These are phyloP conservation scores for Collybia mongolica DNA, from an alignment of 768 basidiomycete genomes.

Conservation along the genomic window DNA sequence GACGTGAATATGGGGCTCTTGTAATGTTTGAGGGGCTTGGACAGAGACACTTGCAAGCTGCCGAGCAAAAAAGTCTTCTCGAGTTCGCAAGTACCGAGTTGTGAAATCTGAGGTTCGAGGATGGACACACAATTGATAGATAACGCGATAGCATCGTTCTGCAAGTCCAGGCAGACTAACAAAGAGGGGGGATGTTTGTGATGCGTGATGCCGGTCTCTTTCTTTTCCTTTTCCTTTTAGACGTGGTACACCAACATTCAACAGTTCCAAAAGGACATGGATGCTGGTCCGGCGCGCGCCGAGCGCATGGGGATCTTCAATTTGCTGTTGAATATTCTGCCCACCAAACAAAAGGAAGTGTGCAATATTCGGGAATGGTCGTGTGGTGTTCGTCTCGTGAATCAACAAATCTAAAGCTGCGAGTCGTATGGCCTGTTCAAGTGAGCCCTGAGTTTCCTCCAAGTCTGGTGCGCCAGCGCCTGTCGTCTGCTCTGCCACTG, in stretches of 20 bases:
- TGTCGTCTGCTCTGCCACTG: conserved; percentile 57
- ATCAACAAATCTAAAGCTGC: conserved; percentile 82
- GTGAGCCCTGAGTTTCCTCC: conserved; percentile 35
- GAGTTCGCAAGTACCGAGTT: conserved; percentile 82
- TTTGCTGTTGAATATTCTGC: conserved; percentile 54
- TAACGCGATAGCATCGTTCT: conserved; percentile 79
- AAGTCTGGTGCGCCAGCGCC: conserved; percentile 73
- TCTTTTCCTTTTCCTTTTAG: conserved; percentile 44
- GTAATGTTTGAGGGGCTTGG: conserved; percentile 47
- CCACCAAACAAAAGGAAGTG: conserved; percentile 86
- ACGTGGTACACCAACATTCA: conserved; percentile 71
- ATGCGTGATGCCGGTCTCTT: conserved; percentile 22
- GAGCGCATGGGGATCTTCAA: conserved; percentile 78
- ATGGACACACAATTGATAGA: conserved; percentile 88
- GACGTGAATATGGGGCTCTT: conserved; percentile 57
- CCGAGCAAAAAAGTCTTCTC: conserved; percentile 86
- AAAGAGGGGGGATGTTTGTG: conserved; percentile 54
- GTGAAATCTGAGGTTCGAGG: conserved; percentile 77
- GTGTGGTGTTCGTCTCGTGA: conserved; percentile 62
- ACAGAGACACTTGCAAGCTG: conserved; percentile 81
- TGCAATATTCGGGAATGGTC: conserved; percentile 77
- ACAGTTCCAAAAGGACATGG: conserved; percentile 77
- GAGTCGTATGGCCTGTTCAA: conserved; percentile 70
- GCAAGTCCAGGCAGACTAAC: conserved; percentile 71
- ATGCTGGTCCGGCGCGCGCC: conserved; percentile 69